Conservation (phyloP, 2,329 filamentous ascomycete species). For the Phialophora verrucosa region DNA sequence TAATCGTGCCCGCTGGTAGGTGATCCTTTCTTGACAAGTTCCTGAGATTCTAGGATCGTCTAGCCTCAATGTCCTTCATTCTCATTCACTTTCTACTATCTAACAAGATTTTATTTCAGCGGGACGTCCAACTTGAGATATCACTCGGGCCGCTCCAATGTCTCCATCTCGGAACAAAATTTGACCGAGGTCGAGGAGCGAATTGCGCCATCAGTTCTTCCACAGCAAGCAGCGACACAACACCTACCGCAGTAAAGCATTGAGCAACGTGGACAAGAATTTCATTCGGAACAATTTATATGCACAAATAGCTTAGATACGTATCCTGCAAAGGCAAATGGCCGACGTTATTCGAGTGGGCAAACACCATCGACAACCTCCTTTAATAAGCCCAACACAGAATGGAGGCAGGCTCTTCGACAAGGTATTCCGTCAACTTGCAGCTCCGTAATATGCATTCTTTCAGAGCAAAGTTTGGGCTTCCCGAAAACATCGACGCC, state of each 20-base stretch:
- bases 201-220: background rate
- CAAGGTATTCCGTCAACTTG: background rate
- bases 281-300: background rate
- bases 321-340: too few species aligned
- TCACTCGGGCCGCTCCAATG: background rate
- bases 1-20: background rate
- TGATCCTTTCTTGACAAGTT: background rate
- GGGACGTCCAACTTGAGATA: background rate
- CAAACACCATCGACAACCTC: background rate
- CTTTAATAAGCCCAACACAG: background rate
- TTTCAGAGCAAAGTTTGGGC: background rate
- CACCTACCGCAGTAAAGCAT: background rate
- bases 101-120: background rate
- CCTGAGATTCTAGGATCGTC: background rate
- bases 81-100: background rate
- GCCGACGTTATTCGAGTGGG: background rate
- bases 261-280: background rate
- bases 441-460: background rate
- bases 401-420: background rate
- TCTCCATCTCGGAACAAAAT: conserved; percentile 6
- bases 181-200: background rate
- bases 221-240: background rate
- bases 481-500: too few species aligned
- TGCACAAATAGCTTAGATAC: background rate
- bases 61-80: background rate